Percentiles rank a stretch among this genome's conserved stretches.
These are phyloP conservation scores for Cladosporium phlei DNA, from an alignment of 2,329 filamentous ascomycete species.

Conservation along the genomic window DNA sequence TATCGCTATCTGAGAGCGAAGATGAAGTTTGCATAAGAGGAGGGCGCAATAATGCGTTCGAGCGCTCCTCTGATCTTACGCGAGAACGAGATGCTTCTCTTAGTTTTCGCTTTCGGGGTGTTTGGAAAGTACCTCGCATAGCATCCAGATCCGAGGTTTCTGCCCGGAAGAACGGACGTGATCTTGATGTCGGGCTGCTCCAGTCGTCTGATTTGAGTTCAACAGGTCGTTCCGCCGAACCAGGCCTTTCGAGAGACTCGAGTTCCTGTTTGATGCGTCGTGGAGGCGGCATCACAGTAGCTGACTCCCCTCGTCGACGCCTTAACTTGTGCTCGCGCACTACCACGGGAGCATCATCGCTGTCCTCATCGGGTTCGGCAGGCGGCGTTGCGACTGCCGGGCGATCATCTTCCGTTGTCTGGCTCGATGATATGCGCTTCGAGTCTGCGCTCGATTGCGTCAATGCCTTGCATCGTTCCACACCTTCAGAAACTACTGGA, in stretches of 20 bases:
- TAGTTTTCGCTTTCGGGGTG: conserved; percentile 4
- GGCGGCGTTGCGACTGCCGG: conserved; percentile 2
- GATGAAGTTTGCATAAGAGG: background rate
- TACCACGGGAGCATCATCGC: conserved; percentile 38
- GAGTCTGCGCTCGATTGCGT: conserved; percentile 2
- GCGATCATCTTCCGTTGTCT: conserved; percentile 37
- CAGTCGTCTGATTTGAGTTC: conserved; percentile 38
- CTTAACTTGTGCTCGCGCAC: conserved; percentile 41
- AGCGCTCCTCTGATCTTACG: conserved; percentile 6
- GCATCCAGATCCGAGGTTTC: conserved; percentile 45
- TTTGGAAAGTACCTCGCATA: conserved; percentile 6
- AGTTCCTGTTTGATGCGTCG: conserved; percentile 26
- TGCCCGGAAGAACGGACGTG: conserved; percentile 27
- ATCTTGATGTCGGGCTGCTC: conserved; percentile 30
- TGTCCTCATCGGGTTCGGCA: conserved; percentile 7
- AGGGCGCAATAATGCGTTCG: background rate
- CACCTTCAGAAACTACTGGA: background rate
- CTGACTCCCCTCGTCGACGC: conserved; percentile 34
- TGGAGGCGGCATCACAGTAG: conserved; percentile 17
- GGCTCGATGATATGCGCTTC: conserved; percentile 35
- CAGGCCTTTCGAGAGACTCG: conserved; percentile 18
- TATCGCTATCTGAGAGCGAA: conserved; percentile 11
- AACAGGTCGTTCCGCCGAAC: conserved; percentile 19
- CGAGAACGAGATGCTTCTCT: background rate
- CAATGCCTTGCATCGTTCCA: background rate